Evolutionary conservation across 805 yeast species (phyloP).

Genomic region (Ogataea pilisensis): DNA sequence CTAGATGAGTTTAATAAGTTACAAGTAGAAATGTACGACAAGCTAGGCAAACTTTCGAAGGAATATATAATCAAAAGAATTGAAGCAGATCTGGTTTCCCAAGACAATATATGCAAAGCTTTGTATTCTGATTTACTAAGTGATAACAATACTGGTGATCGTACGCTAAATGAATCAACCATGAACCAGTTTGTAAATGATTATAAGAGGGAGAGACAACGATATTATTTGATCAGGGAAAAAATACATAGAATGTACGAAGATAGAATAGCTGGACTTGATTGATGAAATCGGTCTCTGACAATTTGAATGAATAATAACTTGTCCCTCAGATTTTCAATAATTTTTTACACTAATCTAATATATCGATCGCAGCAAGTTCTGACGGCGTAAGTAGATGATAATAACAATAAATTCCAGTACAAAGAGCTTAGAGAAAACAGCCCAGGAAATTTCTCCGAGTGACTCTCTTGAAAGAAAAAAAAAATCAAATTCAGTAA

Average conservation of each 20-base stretch:
- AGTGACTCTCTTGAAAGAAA: too few species aligned
- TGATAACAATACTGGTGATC: not conserved
- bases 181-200: slow-evolving; percentile 35
- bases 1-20: slow-evolving; percentile 18
- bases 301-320: too few species aligned
- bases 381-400: too few species aligned
- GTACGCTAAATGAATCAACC: not conserved
- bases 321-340: too few species aligned
- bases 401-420: too few species aligned
- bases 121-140: slow-evolving; percentile 1
- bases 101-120: slow-evolving; percentile 13
- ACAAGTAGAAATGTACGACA: slow-evolving; percentile 29
- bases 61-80: slow-evolving; percentile 33
- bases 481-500: too few species aligned
- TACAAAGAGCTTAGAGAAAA: too few species aligned
- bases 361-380: too few species aligned
- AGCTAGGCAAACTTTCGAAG: slow-evolving; percentile 29
- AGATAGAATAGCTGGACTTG: slow-evolving; percentile 35
- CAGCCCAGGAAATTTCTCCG: too few species aligned
- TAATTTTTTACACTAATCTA: too few species aligned
- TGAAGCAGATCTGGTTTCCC: slow-evolving; percentile 28
- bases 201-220: slow-evolving; percentile 39
- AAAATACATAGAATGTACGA: slow-evolving; percentile 44
- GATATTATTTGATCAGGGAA: slow-evolving; percentile 43
- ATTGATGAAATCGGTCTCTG: slow-evolving; percentile 5